Conservation (phyloP, 2,329 filamentous ascomycete genomes). For the Colletotrichum tropicicola region DNA sequence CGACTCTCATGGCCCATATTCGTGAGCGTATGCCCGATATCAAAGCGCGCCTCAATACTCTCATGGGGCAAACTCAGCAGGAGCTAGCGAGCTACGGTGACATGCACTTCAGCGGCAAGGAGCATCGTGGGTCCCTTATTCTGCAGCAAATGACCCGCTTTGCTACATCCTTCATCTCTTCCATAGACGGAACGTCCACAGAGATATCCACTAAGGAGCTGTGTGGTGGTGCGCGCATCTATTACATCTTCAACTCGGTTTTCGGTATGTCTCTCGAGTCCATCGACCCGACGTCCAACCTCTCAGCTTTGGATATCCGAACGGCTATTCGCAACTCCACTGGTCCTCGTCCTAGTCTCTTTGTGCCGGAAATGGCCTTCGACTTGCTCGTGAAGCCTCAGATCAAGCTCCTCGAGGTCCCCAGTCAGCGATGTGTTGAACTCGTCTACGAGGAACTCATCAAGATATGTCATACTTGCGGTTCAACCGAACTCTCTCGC, state of each 20-base stretch:
- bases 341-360: conserved; percentile 91
- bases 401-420: conserved; percentile 95
- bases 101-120: conserved; percentile 96
- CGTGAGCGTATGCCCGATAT: conserved; percentile 96
- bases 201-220: conserved; percentile 99
- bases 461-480: conserved; percentile 99
- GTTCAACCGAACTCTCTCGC: conserved; percentile 89
- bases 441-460: conserved; percentile 98
- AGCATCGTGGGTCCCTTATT: conserved; percentile 94
- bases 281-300: conserved; percentile 94
- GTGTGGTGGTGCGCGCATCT: conserved; percentile 92
- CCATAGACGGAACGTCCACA: conserved; percentile 97
- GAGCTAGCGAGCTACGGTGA: conserved; percentile 98
- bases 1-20: conserved; percentile 95
- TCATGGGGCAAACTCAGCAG: conserved; percentile 99
- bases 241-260: conserved; percentile 99
- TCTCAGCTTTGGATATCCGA: conserved; percentile 93
- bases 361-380: conserved; percentile 97
- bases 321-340: conserved; percentile 99
- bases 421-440: conserved; percentile 95
- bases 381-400: conserved; percentile 98
- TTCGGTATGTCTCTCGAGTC: conserved; percentile 96
- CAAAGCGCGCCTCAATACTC: conserved; percentile 94
- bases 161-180: conserved; percentile 96
- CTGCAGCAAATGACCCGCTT: conserved; percentile 98